Base-by-base conservation (phyloP, 306 rosid species). In the Cotoneaster glaucophyllus region DNA sequence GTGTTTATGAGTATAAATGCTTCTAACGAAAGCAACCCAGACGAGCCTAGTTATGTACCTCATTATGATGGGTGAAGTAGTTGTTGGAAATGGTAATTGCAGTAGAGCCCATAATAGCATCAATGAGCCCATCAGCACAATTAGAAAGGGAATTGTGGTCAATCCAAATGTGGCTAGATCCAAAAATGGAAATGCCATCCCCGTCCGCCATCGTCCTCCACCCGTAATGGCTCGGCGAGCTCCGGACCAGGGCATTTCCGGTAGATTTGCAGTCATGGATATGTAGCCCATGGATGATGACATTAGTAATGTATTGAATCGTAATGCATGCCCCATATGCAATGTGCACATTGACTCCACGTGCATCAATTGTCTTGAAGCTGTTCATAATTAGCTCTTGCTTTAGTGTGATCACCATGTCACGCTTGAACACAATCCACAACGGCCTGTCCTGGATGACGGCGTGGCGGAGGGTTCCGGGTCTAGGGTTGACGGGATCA, bases 201-300 rank as follows among this genome's bases (percentile, higher is more conserved):
- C 99, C 99, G 41, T 95, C 99, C 3, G 99, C 98, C 67, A 92
- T 45, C 0, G 97, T 95, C 78, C 99, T 90, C 99, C 99, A 95
- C 1, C 97, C 99, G 26, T 80, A 95, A 82, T 92, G 99, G 14
- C 86, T 81, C 0, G 99, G 99, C 1, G 99, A 95, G 89, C 96
- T 92, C 2, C 99, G 87, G 43, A 95, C 98, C 97, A 95, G 89
- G 67, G 99, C 98, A 11, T 95, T 95, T 1, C 99, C 99, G 1
- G 99, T 95, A 5, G 66, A 87, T 84, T 88, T 95, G 83, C 99
- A 95, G 79, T 90, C 87, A 68, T 95, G 99, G 52, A 95, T 87
- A 4, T 95, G 84, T 6, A 95, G 78, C 19, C 99, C 99, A 39
- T 95, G 99, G 71, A 95, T 92, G 77, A 95, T 92, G 24, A 95